Evolutionary conservation across 352 stramenopile genomes (phyloP).

Genomic region (Phytophthora aleatoria): DNA sequence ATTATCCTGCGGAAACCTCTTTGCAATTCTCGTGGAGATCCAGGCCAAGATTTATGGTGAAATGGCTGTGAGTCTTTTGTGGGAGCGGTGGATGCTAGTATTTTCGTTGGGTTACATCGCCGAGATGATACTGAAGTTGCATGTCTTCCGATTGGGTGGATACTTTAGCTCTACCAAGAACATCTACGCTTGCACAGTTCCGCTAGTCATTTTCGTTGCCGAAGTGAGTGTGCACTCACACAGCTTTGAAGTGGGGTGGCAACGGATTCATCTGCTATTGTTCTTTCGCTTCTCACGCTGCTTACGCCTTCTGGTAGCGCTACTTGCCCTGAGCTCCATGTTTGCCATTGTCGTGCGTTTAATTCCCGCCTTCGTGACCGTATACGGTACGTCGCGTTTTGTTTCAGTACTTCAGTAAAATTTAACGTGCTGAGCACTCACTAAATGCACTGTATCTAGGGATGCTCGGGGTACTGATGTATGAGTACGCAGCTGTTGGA

Average conservation of each 20-base stretch:
- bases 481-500: conserved; percentile 4
- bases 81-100: conserved; percentile 1
- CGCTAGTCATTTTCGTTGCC: conserved; percentile 1
- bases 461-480: neutral
- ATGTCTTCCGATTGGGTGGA: neutral
- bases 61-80: neutral
- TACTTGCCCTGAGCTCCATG: neutral
- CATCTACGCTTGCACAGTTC: conserved; percentile 1
- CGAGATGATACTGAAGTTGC: neutral
- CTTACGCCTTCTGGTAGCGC: neutral
- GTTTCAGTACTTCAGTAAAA: neutral
- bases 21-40: conserved; percentile 1
- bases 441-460: neutral
- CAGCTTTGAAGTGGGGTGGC: neutral
- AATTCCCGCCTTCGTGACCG: neutral
- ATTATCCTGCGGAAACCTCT: neutral
- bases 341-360: conserved; percentile 1
- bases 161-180: conserved; percentile 5
- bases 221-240: neutral
- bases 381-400: neutral
- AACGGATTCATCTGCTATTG: neutral
- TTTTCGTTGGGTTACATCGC: neutral
- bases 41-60: conserved; percentile 1
- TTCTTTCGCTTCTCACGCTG: conserved; percentile 2
- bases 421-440: neutral